phyloP scores from a whole-genome alignment of 208 protist species.

The Trichomonas tenax region DNA sequence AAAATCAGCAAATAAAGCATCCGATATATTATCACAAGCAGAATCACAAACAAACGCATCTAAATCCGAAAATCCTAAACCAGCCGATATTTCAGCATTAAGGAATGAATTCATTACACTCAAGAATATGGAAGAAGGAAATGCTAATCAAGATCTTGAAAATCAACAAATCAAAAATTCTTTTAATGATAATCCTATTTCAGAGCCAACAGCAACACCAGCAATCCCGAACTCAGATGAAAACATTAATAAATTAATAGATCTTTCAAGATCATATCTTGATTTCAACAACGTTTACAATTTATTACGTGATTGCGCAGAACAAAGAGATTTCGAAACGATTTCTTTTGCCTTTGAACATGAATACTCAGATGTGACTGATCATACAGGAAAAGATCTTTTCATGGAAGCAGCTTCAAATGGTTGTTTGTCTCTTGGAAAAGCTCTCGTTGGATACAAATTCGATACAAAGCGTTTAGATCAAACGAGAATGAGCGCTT shows the following conservation, averaged over 20 bases:
- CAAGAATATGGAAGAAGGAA: not conserved
- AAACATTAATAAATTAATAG: not conserved
- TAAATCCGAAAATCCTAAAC: too few relatives aligned
- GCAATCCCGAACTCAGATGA: not conserved
- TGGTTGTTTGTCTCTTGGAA: not conserved
- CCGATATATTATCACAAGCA: too few relatives aligned
- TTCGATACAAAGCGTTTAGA: not conserved
- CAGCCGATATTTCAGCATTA: not conserved
- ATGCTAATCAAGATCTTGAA: not conserved
- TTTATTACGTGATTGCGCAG: not conserved
- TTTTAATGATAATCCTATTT: too few relatives aligned
- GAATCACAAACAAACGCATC: too few relatives aligned
- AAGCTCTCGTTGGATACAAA: not conserved
- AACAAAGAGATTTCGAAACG: not conserved
- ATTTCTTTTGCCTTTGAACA: not conserved
- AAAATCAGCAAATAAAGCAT: too few relatives aligned
- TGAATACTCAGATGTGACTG: not conserved
- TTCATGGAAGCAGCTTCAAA: not conserved
- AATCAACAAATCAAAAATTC: too few relatives aligned
- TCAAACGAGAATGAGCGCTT: not conserved
- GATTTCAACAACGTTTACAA: not conserved
- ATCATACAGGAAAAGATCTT: not conserved
- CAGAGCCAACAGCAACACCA: not conserved
- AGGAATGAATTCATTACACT: not conserved
- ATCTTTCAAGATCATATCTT: not conserved